Conservation (phyloP, 2,329 filamentous ascomycete genomes). For the Cytospora leucostoma region DNA sequence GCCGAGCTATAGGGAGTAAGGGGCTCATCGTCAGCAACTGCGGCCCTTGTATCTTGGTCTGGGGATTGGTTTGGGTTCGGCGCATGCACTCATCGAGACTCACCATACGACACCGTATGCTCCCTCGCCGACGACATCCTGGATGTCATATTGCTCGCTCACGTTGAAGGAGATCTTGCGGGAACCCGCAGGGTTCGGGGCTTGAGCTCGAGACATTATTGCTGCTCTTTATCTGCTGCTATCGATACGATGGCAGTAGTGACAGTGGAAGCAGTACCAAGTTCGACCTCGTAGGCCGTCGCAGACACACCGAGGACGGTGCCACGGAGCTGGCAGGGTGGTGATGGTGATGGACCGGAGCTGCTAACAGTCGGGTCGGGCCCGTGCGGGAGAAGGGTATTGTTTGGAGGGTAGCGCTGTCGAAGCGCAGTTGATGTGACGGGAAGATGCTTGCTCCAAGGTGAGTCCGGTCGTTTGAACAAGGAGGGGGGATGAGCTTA, state of each 20-base stretch:
- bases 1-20: conserved; percentile 69
- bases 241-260: not conserved
- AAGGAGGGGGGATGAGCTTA: conserved; percentile 13
- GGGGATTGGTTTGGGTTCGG: not conserved
- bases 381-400: conserved; percentile 2
- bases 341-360: conserved; percentile 1
- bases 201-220: conserved; percentile 58
- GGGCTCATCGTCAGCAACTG: conserved; percentile 21
- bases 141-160: conserved; percentile 98
- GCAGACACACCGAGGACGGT: conserved; percentile 3
- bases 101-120: conserved; percentile 99
- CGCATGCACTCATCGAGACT: conserved; percentile 38
- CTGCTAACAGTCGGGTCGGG: conserved; percentile 18
- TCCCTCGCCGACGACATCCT: conserved; percentile 98
- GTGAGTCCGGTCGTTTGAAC: not conserved
- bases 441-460: conserved; percentile 13
- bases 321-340: conserved; percentile 6
- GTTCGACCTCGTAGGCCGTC: not conserved
- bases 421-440: conserved; percentile 7
- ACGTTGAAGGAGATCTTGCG: conserved; percentile 99
- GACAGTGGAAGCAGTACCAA: not conserved
- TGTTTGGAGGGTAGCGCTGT: conserved; percentile 12
- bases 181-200: conserved; percentile 62
- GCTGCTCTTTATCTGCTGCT: not conserved
- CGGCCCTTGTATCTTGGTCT: not conserved